Evolutionary conservation across 2,329 filamentous ascomycete genomes (phyloP).

Genomic region (Metarhizium humberi): DNA sequence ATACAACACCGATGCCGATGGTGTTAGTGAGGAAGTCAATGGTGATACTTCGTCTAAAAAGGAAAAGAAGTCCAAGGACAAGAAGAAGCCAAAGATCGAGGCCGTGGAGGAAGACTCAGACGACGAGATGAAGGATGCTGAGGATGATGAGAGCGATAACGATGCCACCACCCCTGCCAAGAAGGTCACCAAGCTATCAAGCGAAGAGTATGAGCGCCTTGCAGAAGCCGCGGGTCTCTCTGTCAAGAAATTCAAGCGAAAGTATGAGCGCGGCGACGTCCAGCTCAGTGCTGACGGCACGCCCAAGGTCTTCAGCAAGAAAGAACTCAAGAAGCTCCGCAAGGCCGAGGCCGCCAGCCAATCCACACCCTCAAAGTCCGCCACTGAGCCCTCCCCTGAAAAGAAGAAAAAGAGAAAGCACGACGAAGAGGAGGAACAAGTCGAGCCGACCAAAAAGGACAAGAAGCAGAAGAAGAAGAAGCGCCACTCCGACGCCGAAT

Average conservation of each 20-base stretch:
- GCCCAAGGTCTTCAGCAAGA: constrained; percentile 62
- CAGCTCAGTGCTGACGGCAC: constrained; percentile 55
- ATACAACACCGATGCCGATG: constrained; percentile 93
- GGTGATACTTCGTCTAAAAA: constrained; percentile 27
- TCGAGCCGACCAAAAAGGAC: constrained; percentile 47
- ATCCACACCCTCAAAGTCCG: constrained; percentile 27
- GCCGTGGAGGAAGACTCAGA: constrained; percentile 31
- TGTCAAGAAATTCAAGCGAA: constrained; percentile 68
- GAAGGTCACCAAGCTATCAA: constrained; percentile 37
- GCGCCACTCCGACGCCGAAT: constrained; percentile 22
- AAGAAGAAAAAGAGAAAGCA: constrained; percentile 65
- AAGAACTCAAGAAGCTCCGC: constrained; percentile 64
- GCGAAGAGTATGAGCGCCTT: constrained; percentile 47
- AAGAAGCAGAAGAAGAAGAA: constrained; percentile 45
- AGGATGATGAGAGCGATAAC: constrained; percentile 28
- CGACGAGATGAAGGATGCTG: constrained; percentile 35
- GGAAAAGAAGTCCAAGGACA: constrained; percentile 30
- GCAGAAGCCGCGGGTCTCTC: constrained; percentile 61
- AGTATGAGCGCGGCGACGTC: constrained; percentile 68
- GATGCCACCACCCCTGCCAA: constrained; percentile 24
- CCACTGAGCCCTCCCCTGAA: constrained; percentile 17
- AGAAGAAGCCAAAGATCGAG: constrained; percentile 33
- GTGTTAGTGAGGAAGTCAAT: constrained; percentile 51
- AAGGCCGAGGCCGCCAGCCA: constrained; percentile 45
- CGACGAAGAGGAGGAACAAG: constrained; percentile 57